Evolutionary conservation across 1,284 basidiomycete genomes (phyloP).

Genomic region (Ganoderma leucocontextum): DNA sequence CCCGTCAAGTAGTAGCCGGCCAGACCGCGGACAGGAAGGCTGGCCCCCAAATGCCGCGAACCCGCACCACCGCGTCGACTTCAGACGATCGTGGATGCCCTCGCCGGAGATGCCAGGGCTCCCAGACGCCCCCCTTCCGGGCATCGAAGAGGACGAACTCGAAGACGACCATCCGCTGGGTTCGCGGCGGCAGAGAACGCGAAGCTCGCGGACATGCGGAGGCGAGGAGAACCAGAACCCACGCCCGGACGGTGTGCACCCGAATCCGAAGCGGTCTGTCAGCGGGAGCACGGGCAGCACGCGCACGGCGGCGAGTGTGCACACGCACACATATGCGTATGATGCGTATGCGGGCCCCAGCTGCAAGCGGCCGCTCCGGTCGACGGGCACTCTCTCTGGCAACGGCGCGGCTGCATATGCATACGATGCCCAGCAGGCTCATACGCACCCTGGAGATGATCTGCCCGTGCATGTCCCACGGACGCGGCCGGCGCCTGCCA

Average conservation of each 20-base stretch:
- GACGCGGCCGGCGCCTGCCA: neutral
- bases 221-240: slow-evolving; percentile 11
- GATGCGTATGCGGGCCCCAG: neutral
- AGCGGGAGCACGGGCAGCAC: slow-evolving; percentile 2
- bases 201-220: slow-evolving; percentile 10
- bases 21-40: neutral
- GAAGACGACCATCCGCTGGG: neutral
- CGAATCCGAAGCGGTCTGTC: neutral
- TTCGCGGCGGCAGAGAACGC: neutral
- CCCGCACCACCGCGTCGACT: slow-evolving; percentile 24
- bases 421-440: neutral
- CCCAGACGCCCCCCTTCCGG: slow-evolving; percentile 1
- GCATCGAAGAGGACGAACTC: slow-evolving; percentile 8
- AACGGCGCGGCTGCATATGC: neutral
- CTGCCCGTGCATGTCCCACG: slow-evolving; percentile 1
- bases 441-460: slow-evolving; percentile 1
- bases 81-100: slow-evolving; percentile 22
- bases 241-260: neutral
- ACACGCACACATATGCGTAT: too few relatives aligned
- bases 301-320: neutral
- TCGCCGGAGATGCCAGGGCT: slow-evolving; percentile 16
- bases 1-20: neutral
- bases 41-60: slow-evolving; percentile 22
- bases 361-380: slow-evolving; percentile 5
- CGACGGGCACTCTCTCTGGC: slow-evolving; percentile 1